Conservation (phyloP, 768 basidiomycete genomes). For the Inosperma sp. region DNA sequence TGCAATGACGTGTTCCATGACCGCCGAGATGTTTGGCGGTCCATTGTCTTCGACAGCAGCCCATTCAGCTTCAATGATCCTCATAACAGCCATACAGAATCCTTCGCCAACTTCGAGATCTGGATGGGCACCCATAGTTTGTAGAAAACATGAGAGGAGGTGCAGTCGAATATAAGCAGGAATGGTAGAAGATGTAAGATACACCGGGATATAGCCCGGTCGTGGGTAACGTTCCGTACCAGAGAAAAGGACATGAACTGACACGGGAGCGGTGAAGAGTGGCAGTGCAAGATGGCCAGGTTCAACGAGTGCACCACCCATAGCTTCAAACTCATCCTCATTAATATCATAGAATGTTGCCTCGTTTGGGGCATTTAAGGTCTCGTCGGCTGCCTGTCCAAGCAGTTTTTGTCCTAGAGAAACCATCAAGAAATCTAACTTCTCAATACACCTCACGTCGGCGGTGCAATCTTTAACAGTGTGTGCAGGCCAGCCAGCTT, state of each 20-base stretch:
- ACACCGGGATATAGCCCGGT: slow-evolving; percentile 61
- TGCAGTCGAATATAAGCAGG: slow-evolving; percentile 83
- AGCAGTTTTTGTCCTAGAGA: slow-evolving; percentile 51
- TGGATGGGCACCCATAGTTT: slow-evolving; percentile 46
- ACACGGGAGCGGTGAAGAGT: slow-evolving; percentile 57
- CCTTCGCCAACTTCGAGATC: slow-evolving; percentile 67
- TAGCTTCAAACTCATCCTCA: slow-evolving; percentile 46
- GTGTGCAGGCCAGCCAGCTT: slow-evolving; percentile 77
- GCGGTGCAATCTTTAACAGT: slow-evolving; percentile 55
- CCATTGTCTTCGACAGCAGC: slow-evolving; percentile 59
- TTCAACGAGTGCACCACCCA: slow-evolving; percentile 49
- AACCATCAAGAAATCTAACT: slow-evolving; percentile 53
- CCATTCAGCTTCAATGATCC: slow-evolving; percentile 69
- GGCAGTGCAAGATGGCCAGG: slow-evolving; percentile 53
- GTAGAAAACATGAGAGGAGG: slow-evolving; percentile 64
- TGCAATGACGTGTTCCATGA: slow-evolving; percentile 59
- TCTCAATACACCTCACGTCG: slow-evolving; percentile 34
- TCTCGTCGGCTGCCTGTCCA: slow-evolving; percentile 31
- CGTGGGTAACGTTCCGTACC: slow-evolving; percentile 39
- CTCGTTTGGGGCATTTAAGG: slow-evolving; percentile 7
- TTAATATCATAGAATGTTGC: slow-evolving; percentile 32
- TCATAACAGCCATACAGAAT: slow-evolving; percentile 65
- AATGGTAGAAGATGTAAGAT: slow-evolving; percentile 60
- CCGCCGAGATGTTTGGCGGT: slow-evolving; percentile 68
- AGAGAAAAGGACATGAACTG: slow-evolving; percentile 62